phyloP scores from a whole-genome alignment of 768 basidiomycete species.

The Tricholoma sp. region DNA sequence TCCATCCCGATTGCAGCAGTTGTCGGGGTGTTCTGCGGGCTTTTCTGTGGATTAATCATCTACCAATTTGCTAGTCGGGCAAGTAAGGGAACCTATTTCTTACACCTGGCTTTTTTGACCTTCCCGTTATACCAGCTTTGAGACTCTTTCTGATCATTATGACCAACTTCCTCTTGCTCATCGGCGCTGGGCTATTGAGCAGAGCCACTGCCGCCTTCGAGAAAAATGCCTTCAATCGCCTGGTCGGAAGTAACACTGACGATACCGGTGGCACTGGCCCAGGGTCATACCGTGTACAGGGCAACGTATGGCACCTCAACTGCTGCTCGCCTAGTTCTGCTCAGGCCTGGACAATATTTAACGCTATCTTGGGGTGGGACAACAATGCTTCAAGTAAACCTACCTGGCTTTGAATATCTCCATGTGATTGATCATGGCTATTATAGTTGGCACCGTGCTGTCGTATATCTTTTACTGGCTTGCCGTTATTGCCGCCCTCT shows the following conservation, averaged over 20 bases:
- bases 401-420: not conserved
- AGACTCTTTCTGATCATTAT: slow-evolving; percentile 87
- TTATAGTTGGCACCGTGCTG: slow-evolving; percentile 68
- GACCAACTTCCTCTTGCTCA: slow-evolving; percentile 87
- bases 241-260: slow-evolving; percentile 73
- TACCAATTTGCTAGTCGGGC: slow-evolving; percentile 76
- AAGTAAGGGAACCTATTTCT: slow-evolving; percentile 34
- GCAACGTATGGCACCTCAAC: slow-evolving; percentile 84
- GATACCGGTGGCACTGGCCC: slow-evolving; percentile 70
- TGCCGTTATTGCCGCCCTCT: slow-evolving; percentile 62
- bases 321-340: slow-evolving; percentile 69
- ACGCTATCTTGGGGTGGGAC: slow-evolving; percentile 83
- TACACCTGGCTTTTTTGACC: not conserved
- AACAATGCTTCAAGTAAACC: slow-evolving; percentile 69
- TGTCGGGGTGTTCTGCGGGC: slow-evolving; percentile 75
- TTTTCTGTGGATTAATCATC: slow-evolving; percentile 68
- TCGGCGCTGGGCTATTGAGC: slow-evolving; percentile 91
- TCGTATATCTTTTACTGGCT: slow-evolving; percentile 93
- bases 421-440: not conserved
- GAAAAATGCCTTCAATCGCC: slow-evolving; percentile 53
- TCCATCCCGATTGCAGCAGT: slow-evolving; percentile 91
- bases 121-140: slow-evolving; percentile 43
- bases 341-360: slow-evolving; percentile 78
- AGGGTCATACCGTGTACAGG: slow-evolving; percentile 75
- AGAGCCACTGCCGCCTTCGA: slow-evolving; percentile 73